Evolutionary conservation across 1,284 basidiomycete genomes (phyloP), one percentile per base, ranked within the genome.

Genomic region (Termitomyces sp.): DNA sequence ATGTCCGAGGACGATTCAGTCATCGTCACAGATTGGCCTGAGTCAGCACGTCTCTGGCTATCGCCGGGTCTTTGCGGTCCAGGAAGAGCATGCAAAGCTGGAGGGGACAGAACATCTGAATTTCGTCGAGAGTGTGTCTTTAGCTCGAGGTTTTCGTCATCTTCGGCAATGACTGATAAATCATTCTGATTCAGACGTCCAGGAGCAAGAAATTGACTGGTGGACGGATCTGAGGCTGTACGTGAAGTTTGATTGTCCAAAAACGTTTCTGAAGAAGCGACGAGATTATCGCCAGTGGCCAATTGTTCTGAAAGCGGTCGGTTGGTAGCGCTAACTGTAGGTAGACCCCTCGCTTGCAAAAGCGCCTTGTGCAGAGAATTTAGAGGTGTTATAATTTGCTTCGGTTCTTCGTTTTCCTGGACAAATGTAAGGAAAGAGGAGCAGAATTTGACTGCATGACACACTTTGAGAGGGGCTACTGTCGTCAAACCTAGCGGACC

Each of bases 111-210:
- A 36, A 30, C 5, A n/a, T 28, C 19, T 36, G 51, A 48, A 9
- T 24, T 45, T 50, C 34, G 62, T 3, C 65, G 59, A 39, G 70
- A 69, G 3, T 49, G 43, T 31, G 58, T 65, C 58, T 65, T 75
- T 15, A 70, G 68, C 48, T 83, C 80, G 3, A 66, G 68, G 8
- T 72, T 69, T 62, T 88, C 86, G 43, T 89, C 84, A 49, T 80
- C 84, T 68, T 90, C 87, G 1, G 77, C 82, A 54, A 90, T 90
- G 51, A 88, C 74, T 33, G 86, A 89, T 21, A 89, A 67, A 50
- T 83, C 73, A 36, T 67, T 70, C 47, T 67, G 68, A 33, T 73
- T 70, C 8, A 45, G 30, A 36, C 50, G 58, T 26, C 49, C n/a
- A 15, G 61, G 46, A 30, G 49, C 52, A 13, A 61, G 33, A 42